Base-by-base conservation (phyloP, 208 protist genomes). In the Balamuthia mandrillaris region DNA sequence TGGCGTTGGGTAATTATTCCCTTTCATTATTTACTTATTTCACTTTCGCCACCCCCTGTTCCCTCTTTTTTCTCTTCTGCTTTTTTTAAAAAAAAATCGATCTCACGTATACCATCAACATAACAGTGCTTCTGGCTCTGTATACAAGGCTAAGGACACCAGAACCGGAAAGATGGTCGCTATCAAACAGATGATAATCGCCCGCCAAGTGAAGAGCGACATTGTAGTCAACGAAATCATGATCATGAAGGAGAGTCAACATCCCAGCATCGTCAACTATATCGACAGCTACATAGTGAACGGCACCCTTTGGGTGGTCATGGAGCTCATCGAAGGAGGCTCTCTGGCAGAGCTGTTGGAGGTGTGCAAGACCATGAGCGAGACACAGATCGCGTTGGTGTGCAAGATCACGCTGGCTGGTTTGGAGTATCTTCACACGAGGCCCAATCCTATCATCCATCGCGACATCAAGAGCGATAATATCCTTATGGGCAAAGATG, bases 351-450 rank as follows among this genome's bases (percentile, higher is more conserved):
- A 56, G 49, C n/a, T 56, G n/a, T 2, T 52, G 21, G 4, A 75
- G 66, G 66, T 54, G 66, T 75, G 56, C 56, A 63, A 63, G 66
- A 75, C 39, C 37, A 75, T 75, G 66, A 49, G 31, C 2, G 66
- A 75, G 39, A n/a, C 29, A 52, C 66, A 75, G 24, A 75, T 75
- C 42, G 66, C 66, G 66, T 33, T 29, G 12, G 44, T 81, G 29
- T 58, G 45, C 42, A 58, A 72, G 61, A n/a, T n/a, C n/a, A n/a
- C n/a, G n/a, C n/a, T n/a, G n/a, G n/a, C n/a, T n/a, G 63, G 63
- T 45, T n/a, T 72, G 63, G 39, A 72, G 18, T 72, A 72, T 45
- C 63, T 49, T 21, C 37, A 49, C 16, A 49, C 63, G 7, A 35
- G 63, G 16, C 37, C 63, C n/a, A 52, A 52, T 10, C 47, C 47